Evolutionary conservation across 1,284 basidiomycete species (phyloP).

Genomic region (Inonotus obliquus): DNA sequence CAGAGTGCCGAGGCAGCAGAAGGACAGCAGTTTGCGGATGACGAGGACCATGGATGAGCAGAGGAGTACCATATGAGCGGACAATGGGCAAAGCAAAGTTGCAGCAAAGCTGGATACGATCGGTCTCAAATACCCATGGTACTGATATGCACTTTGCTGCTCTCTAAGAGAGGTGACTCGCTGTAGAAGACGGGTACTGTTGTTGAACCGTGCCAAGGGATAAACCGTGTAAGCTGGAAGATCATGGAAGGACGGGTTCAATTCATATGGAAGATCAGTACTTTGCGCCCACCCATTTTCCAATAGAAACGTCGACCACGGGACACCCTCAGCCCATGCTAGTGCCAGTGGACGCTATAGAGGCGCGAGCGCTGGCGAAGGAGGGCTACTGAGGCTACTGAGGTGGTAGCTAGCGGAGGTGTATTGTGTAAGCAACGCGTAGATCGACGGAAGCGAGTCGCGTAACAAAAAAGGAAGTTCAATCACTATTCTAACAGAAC

Average conservation of each 20-base stretch:
- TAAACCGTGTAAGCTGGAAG: no score
- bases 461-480: constrained; percentile 1
- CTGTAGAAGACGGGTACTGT: no score
- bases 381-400: background rate
- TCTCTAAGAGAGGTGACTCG: no score
- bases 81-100: background rate
- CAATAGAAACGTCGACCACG: background rate
- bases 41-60: background rate
- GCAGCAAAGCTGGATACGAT: background rate
- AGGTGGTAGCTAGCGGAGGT: background rate
- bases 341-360: background rate
- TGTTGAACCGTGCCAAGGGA: no score
- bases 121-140: background rate
- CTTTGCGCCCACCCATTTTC: background rate
- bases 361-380: background rate
- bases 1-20: background rate
- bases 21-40: background rate
- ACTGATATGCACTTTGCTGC: background rate
- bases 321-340: background rate
- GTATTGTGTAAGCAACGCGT: background rate
- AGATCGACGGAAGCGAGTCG: background rate
- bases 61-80: background rate
- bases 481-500: background rate
- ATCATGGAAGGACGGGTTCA: background rate
- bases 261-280: constrained; percentile 3